These are phyloP conservation scores for Pilaira anomala DNA, from an alignment of 192 early-diverging fungal genomes.

Conservation along the genomic window DNA sequence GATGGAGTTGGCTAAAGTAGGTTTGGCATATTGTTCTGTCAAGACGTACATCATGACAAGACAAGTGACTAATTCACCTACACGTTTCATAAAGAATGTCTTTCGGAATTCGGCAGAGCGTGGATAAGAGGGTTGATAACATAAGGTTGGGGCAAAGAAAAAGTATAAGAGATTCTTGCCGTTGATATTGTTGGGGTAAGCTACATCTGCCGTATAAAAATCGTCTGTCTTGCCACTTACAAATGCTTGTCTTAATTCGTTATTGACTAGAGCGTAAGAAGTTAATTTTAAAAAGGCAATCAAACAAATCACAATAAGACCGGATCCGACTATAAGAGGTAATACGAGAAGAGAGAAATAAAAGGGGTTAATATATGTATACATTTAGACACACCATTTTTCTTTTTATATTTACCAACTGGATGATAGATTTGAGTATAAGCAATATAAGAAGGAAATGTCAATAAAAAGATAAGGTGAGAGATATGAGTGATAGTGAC, in stretches of 20 bases:
- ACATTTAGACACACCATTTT: background rate
- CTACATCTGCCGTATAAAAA: slow-evolving; percentile 45
- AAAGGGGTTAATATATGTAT: background rate
- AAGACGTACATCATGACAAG: slow-evolving; percentile 77
- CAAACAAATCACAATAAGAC: slow-evolving; percentile 55
- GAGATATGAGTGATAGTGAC: slow-evolving; percentile 42
- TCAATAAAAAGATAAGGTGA: slow-evolving; percentile 55
- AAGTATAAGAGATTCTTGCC: slow-evolving; percentile 68
- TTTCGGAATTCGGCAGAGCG: slow-evolving; percentile 60
- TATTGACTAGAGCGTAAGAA: slow-evolving; percentile 76
- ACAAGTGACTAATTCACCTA: slow-evolving; percentile 64
- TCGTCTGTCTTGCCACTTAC: slow-evolving; percentile 34
- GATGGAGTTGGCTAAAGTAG: slow-evolving; percentile 75
- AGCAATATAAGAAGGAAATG: slow-evolving; percentile 60
- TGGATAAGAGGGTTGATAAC: slow-evolving; percentile 86
- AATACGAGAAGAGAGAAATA: no score
- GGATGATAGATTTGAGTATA: slow-evolving; percentile 71
- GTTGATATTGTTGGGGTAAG: slow-evolving; percentile 75
- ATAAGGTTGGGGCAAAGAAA: slow-evolving; percentile 77
- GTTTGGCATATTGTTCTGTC: slow-evolving; percentile 75
- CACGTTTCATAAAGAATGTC: slow-evolving; percentile 77
- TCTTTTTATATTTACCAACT: slow-evolving; percentile 25
- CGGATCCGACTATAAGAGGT: slow-evolving; percentile 48
- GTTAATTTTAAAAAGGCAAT: slow-evolving; percentile 81
- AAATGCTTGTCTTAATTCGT: slow-evolving; percentile 56